Conservation (phyloP, 2,329 filamentous ascomycete species). For the Talaromyces atroroseus region DNA sequence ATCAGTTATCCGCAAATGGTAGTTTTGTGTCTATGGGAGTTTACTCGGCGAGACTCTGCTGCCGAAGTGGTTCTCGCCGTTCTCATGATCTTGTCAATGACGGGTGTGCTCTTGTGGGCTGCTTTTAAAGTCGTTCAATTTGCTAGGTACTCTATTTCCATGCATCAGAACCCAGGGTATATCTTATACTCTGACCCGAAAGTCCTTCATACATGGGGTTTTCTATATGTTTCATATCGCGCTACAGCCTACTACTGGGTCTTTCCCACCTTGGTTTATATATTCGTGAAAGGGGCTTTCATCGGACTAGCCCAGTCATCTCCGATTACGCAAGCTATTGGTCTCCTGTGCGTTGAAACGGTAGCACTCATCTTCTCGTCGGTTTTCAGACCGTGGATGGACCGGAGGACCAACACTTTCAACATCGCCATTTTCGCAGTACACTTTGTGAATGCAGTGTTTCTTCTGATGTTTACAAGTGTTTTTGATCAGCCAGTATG, state of each 20-base stretch:
- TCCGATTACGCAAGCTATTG: constrained; percentile 70
- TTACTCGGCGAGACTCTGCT: constrained; percentile 76
- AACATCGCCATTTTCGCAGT: constrained; percentile 87
- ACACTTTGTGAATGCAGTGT: constrained; percentile 87
- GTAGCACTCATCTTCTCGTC: constrained; percentile 69
- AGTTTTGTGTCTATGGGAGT: constrained; percentile 88
- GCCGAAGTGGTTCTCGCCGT: constrained; percentile 82
- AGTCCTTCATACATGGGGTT: constrained; percentile 94
- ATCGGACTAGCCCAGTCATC: constrained; percentile 72
- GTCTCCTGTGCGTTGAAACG: constrained; percentile 78
- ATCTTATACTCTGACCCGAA: constrained; percentile 93
- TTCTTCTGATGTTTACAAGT: constrained; percentile 80
- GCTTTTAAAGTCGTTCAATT: constrained; percentile 83
- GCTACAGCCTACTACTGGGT: constrained; percentile 96
- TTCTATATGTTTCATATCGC: constrained; percentile 94
- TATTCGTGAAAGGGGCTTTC: constrained; percentile 83
- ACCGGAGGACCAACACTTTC: constrained; percentile 95
- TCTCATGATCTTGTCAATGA: constrained; percentile 80
- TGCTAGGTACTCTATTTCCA: constrained; percentile 76
- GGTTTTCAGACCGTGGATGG: constrained; percentile 91
- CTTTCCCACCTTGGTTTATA: constrained; percentile 70
- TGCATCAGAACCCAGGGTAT: constrained; percentile 95
- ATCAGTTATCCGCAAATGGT: constrained; percentile 93
- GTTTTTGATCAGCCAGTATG: constrained; percentile 75
- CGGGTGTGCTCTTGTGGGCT: constrained; percentile 74